These are phyloP conservation scores for Alternaria longipes DNA, from an alignment of 2,329 filamentous ascomycete genomes.

Conservation along the genomic window DNA sequence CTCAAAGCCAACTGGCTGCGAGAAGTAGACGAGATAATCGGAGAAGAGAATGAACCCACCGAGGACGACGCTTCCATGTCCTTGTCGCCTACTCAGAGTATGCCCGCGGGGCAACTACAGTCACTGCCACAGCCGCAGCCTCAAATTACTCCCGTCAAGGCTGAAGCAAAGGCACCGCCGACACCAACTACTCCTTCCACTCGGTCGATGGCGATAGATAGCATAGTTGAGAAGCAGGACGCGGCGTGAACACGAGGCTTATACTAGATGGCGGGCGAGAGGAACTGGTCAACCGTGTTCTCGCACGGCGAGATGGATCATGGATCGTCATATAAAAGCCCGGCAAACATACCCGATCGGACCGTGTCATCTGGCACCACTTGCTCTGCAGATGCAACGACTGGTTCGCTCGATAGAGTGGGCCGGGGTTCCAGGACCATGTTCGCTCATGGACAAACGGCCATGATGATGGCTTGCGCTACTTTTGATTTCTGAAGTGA, in stretches of 20 bases:
- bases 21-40: conserved; percentile 61
- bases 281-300: not conserved
- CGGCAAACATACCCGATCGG: conserved; percentile 8
- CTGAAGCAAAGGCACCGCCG: conserved; percentile 45
- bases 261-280: conserved; percentile 3
- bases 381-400: conserved; percentile 4
- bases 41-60: conserved; percentile 37
- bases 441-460: not conserved
- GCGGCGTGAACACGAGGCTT: conserved; percentile 35
- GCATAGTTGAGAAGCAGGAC: conserved; percentile 51
- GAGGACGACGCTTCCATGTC: conserved; percentile 32
- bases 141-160: conserved; percentile 27
- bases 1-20: conserved; percentile 67
- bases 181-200: conserved; percentile 50
- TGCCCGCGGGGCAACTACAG: conserved; percentile 6
- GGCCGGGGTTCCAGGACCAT: conserved; percentile 1
- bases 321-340: conserved; percentile 13
- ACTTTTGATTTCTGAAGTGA: not conserved
- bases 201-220: conserved; percentile 52
- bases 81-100: conserved; percentile 28
- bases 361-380: conserved; percentile 5
- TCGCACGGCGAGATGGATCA: not conserved
- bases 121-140: conserved; percentile 18
- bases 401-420: conserved; percentile 9
- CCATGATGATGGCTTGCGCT: conserved; percentile 4